A percentile compares a stretch with the other conserved stretches of the same genome.
Conservation (phyloP, 1,284 basidiomycete species). For the Vanrija humicola region DNA sequence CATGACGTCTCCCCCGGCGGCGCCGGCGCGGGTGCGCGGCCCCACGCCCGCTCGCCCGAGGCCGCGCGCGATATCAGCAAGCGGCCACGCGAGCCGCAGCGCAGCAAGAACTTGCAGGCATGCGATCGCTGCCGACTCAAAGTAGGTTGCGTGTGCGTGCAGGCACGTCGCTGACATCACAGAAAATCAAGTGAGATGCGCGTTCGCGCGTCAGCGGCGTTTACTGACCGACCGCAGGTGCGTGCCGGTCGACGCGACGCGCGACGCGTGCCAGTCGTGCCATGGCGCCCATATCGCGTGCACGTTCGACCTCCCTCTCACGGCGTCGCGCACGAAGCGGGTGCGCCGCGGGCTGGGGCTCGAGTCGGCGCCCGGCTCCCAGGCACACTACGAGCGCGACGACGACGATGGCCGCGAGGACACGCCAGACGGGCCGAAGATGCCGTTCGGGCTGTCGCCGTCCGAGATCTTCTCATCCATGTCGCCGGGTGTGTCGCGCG, state of each 20-base stretch:
- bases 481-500: neutral
- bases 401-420: neutral
- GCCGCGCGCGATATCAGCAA: too few species aligned
- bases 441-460: neutral
- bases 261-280: slow-evolving; percentile 21
- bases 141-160: slow-evolving; percentile 12
- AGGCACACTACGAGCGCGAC: neutral
- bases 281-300: slow-evolving; percentile 11
- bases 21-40: too few species aligned
- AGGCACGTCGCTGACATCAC: neutral
- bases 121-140: slow-evolving; percentile 30
- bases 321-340: slow-evolving; percentile 27
- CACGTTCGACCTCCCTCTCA: slow-evolving; percentile 28
- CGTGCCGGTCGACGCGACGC: slow-evolving; percentile 6
- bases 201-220: neutral
- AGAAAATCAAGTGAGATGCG: slow-evolving; percentile 13
- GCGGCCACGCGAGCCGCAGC: neutral
- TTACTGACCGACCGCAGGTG: slow-evolving; percentile 6
- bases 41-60: too few species aligned
- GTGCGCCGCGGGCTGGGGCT: slow-evolving; percentile 17
- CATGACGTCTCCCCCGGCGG: too few species aligned
- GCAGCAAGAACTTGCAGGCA: slow-evolving; percentile 19
- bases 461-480: neutral
- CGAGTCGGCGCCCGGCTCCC: neutral
- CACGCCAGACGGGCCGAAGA: neutral